A percentile compares a stretch with the other conserved stretches of the same genome.
These are phyloP conservation scores for Puccinia novopanici DNA, from an alignment of 1,284 basidiomycete species.

Conservation along the genomic window DNA sequence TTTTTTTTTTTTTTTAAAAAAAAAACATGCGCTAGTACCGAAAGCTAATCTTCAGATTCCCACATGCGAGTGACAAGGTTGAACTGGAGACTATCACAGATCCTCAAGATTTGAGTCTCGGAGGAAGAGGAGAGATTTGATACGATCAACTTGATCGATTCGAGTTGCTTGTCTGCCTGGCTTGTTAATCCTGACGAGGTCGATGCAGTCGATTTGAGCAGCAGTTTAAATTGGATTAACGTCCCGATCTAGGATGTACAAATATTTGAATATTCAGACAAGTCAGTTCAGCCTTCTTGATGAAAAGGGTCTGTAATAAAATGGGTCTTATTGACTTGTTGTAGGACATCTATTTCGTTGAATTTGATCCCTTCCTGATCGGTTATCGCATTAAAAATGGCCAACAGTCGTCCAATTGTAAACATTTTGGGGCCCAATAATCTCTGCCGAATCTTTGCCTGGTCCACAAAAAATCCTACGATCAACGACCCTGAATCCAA, in stretches of 20 bases:
- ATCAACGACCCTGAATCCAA: background rate
- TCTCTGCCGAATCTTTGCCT: slow-evolving; percentile 54
- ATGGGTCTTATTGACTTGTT: slow-evolving; percentile 21
- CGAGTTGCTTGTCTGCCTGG: slow-evolving; percentile 19
- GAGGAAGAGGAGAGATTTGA: slow-evolving; percentile 27
- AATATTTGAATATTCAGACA: background rate
- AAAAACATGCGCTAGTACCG: background rate
- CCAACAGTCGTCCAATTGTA: slow-evolving; percentile 57
- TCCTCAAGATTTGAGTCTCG: slow-evolving; percentile 13
- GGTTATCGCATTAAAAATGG: slow-evolving; percentile 58
- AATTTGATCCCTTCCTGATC: slow-evolving; percentile 55
- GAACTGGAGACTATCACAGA: slow-evolving; percentile 11
- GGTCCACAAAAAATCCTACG: background rate
- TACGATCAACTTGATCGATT: slow-evolving; percentile 21
- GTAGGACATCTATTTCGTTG: slow-evolving; percentile 42
- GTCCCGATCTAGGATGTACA: slow-evolving; percentile 9
- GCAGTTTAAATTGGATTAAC: slow-evolving; percentile 24
- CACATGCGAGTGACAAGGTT: slow-evolving; percentile 17
- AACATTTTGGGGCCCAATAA: slow-evolving; percentile 58
- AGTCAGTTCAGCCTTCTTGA: background rate
- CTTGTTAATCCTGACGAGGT: background rate
- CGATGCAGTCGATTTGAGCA: slow-evolving; percentile 30
- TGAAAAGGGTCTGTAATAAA: background rate
- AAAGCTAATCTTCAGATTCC: slow-evolving; percentile 20
- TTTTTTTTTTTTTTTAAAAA: too few species aligned